Evolutionary conservation across 352 stramenopile genomes (phyloP), one percentile per base, ranked within the genome.

Genomic region (Globisporangium splendens): DNA sequence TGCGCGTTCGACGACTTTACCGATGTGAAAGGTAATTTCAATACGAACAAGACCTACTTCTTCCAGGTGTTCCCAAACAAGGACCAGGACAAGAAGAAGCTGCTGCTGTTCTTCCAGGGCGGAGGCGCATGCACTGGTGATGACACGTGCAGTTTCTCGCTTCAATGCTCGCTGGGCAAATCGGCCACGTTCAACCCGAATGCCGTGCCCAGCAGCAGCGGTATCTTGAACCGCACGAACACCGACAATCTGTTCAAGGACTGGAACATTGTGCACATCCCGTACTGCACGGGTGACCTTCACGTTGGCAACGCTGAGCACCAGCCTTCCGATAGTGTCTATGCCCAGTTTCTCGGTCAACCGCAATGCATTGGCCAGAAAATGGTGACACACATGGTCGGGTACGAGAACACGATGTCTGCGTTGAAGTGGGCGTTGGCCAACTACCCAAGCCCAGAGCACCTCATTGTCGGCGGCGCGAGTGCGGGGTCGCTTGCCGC

Each of bases 41-140:
- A 11, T 17, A 79, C 74, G 21, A 83, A 83, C 50, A 31, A 67
- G 38, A 83, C 79, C 12, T 92, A 83, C 67, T 89, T 89, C 58
- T 89, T 89, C 68, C 77, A 89, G 61, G 70, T 90, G 15, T 90
- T 90, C 62, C 78, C 82, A 18, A 70, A 72, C 33, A 60, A 65
- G 17, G 64, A 77, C 17, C 50, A 78, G 48, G 68, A 63, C 57
- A 88, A 86, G 59, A 76, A 61, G 38, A 91, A 92, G 63, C 61
- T 92, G 15, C 61, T 92, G 55, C 57, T 92, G 43, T 92, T 81
- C 62, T 79, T 92, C 55, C 79, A 89, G 56, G 79, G 77, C 49
- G 79, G 79, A 28, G 82, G 82, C 51, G 82, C 76, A 15, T 92
- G 79, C 46, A 66, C 88, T 47, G 78, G 89, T 55, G 69, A 87